These are phyloP conservation scores for Globisporangium alternatum DNA, from an alignment of 352 stramenopile species.

Conservation along the genomic window DNA sequence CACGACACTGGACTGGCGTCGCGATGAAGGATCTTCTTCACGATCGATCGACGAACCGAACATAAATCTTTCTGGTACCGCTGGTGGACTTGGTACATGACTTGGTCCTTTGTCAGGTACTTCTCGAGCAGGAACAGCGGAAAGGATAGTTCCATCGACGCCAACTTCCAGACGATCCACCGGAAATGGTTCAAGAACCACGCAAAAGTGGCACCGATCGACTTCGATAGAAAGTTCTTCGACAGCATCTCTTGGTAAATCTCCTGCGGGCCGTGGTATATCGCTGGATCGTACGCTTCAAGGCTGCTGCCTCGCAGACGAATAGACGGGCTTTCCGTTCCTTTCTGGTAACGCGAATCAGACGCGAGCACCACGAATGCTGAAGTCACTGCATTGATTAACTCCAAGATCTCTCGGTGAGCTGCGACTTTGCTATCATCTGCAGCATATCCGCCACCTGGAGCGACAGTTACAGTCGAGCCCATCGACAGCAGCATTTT, in stretches of 20 bases:
- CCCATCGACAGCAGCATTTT: constrained; percentile 20
- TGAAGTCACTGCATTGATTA: constrained; percentile 32
- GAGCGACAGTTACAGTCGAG: constrained; percentile 7
- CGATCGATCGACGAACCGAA: constrained; percentile 42
- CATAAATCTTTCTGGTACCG: constrained; percentile 57
- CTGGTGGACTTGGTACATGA: constrained; percentile 49
- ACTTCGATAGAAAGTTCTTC: constrained; percentile 24
- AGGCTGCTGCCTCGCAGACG: constrained; percentile 10
- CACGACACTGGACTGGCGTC: constrained; percentile 62
- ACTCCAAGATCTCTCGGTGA: constrained; percentile 24
- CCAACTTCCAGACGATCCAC: constrained; percentile 74
- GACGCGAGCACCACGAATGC: constrained; percentile 26
- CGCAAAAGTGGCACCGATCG: constrained; percentile 32
- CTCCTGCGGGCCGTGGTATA: constrained; percentile 22
- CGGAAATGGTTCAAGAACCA: constrained; percentile 80
- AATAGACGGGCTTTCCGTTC: not conserved
- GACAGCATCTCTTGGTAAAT: constrained; percentile 38
- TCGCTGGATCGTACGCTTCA: constrained; percentile 14
- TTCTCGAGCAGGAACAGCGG: constrained; percentile 45
- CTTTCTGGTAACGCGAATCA: not conserved
- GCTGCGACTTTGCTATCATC: constrained; percentile 3
- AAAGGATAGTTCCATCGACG: constrained; percentile 49
- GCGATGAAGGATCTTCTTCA: constrained; percentile 70
- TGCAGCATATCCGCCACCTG: not conserved
- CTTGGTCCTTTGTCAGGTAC: constrained; percentile 58